Evolutionary conservation across 495 filamentous ascomycete genomes (phyloP), one percentile per base, ranked within the genome.

Genomic region (Podospora pseudoanserina): DNA sequence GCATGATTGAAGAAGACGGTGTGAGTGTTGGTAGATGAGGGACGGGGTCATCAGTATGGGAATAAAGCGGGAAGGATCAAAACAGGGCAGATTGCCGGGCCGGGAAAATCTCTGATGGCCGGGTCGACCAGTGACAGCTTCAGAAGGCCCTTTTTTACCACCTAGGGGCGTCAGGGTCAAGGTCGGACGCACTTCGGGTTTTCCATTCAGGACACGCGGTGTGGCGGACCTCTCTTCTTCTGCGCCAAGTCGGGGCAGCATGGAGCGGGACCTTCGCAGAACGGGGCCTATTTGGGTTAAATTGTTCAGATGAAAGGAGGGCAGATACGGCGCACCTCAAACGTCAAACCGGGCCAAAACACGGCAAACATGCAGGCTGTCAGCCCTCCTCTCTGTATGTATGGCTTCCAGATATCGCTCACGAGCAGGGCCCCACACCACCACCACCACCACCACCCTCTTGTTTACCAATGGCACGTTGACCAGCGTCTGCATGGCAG

Each of bases 1-100:
- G 95, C 78, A 96, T 97, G 94, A 91, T 93, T 79, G 93, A 97
- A 70, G 94, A 98, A 78, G 81, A 82, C 30, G 76, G 78, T 55
- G 77, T 79, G 5, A 60, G 72, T 0, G 66, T 70, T 18, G 64
- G 69, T n/a, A 64, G 72, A 62, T 71, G 68, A 71, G 23, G 23
- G 27, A 49, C 39, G 13, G 39, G 39, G 15, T 13, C 39, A 49
- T 49, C 39, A 49, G 9, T 49, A 11, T 11, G 39, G 39, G 39
- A 49, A 49, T 49, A 49, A 49, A 49, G 9, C 39, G 39, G 39
- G 39, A 49, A 49, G 34, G 5, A 49, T 49, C 39, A 49, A 49
- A 49, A 49, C 39, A 49, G 39, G 39, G 39, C 39, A 49, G 39
- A 49, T 49, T 49, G 39, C 39, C 39, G 39, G 9, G 39, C 39